Evolutionary conservation across 257 asterid genomes (phyloP), one percentile per base, ranked within the genome.

Genomic region (Solanum bukasovii): DNA sequence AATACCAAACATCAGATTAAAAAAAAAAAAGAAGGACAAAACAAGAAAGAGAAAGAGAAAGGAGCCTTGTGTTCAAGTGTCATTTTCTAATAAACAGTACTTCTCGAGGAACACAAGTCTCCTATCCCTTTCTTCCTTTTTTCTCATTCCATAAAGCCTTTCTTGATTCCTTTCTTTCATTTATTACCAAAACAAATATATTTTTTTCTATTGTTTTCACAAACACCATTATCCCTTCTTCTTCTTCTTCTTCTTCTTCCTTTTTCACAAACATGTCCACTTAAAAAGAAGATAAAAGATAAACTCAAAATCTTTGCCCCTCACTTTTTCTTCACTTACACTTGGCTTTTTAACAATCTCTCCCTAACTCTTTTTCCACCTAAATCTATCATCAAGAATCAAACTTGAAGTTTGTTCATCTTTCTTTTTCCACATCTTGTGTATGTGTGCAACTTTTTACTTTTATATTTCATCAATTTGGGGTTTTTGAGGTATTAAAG

Each of bases 21-120:
- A 56, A 56, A 7, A 20, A 46, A 4, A 44, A 13, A 44, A 49
- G 5, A 49, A 7, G 5, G 37, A 13, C 65, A 18, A 56, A 18
- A 16, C n/a, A 52, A 13, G 59, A 46, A 46, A 65, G 14, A 78
- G 91, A 92, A 27, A 84, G 92, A 92, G 90, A 79, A 82, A 91
- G 91, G 88, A 94, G 91, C 90, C 94, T 49, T 49, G 40, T 87
- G 63, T 91, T 94, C 93, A 92, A 91, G 92, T 96, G 98, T 96
- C 98, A 92, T 94, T 94, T 93, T 96, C 96, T 92, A 63, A 94
- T 93, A 94, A 93, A 94, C 93, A 94, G 85, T 82, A 52, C 18
- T 98, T 93, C 91, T 94, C 93, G 91, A 94, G 94, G 92, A 93
- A 91, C 94, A 93, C 93, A 92, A 91, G 88, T 89, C 94, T 92